Conservation (phyloP, 2,329 filamentous ascomycete species). For the Colletotrichum scovillei region DNA sequence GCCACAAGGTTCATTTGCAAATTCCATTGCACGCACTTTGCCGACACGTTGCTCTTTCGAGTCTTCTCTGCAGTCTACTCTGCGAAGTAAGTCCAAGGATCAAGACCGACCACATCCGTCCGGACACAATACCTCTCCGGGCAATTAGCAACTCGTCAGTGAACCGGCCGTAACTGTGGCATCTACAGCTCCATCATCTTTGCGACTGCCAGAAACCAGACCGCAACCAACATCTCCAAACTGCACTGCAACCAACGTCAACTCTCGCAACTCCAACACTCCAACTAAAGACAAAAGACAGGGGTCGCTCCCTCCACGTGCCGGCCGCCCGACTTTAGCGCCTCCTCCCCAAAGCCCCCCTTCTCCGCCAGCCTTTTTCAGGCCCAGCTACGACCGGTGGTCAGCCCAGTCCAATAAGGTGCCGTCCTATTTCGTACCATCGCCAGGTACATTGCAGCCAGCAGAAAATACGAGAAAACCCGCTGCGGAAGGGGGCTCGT, state of each 20-base stretch:
- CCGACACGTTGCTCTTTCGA: neutral
- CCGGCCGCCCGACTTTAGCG: slow-evolving; percentile 25
- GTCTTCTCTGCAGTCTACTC: too few relatives aligned
- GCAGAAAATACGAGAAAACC: slow-evolving; percentile 15
- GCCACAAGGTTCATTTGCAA: neutral
- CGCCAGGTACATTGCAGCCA: neutral
- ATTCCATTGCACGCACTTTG: neutral
- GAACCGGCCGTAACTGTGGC: too few relatives aligned
- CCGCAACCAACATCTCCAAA: too few relatives aligned
- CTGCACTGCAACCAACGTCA: too few relatives aligned
- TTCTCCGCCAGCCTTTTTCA: slow-evolving; percentile 13
- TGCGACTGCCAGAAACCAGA: too few relatives aligned
- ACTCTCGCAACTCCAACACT: neutral
- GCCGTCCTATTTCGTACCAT: neutral
- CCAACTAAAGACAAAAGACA: neutral
- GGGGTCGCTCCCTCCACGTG: slow-evolving; percentile 8
- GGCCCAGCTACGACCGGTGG: neutral
- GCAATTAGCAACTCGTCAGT: neutral
- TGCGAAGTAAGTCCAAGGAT: too few relatives aligned
- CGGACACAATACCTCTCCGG: neutral
- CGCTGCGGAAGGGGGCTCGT: slow-evolving; percentile 3
- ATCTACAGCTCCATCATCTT: too few relatives aligned
- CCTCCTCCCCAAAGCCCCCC: neutral
- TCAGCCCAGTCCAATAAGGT: slow-evolving; percentile 13
- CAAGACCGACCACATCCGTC: too few relatives aligned